These are phyloP conservation scores for Zymoseptoria crescenta DNA, from an alignment of 2,329 filamentous ascomycete genomes.

Conservation along the genomic window DNA sequence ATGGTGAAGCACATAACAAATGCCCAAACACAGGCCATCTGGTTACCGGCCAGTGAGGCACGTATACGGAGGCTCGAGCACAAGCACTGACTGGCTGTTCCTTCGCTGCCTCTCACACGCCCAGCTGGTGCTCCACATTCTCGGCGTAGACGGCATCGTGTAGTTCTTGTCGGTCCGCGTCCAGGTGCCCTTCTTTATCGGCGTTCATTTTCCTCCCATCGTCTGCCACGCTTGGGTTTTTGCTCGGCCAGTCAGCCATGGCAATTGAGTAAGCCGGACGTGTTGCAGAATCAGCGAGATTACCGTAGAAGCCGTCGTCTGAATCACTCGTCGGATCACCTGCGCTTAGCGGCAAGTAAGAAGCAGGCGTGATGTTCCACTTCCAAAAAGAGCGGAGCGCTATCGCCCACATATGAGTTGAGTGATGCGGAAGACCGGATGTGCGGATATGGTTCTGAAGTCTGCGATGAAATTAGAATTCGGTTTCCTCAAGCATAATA, in stretches of 20 bases:
- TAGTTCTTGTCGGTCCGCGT: slow-evolving; percentile 17
- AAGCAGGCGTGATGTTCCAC: not conserved
- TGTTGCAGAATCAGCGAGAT: not conserved
- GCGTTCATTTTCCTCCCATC: not conserved
- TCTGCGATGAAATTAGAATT: not conserved
- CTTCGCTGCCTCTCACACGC: slow-evolving; percentile 36
- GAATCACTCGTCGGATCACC: not conserved
- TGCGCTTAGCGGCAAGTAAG: not conserved
- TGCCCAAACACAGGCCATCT: slow-evolving; percentile 44
- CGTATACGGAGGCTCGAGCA: not conserved
- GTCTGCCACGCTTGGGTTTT: not conserved
- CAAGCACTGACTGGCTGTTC: not conserved
- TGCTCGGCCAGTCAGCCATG: not conserved
- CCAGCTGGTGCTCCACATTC: slow-evolving; percentile 42
- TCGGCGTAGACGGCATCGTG: slow-evolving; percentile 49
- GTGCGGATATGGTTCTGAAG: not conserved
- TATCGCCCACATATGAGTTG: not conserved
- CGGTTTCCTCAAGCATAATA: not conserved
- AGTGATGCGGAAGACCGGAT: not conserved
- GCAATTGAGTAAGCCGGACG: not conserved
- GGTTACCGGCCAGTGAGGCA: slow-evolving; percentile 37
- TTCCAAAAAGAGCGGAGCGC: not conserved
- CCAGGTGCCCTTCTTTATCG: not conserved
- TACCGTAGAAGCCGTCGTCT: not conserved
- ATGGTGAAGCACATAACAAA: slow-evolving; percentile 45